Percentiles rank a stretch among this genome's conserved stretches.
These are phyloP conservation scores for Lentinula boryana DNA, from an alignment of 768 basidiomycete genomes.

Conservation along the genomic window DNA sequence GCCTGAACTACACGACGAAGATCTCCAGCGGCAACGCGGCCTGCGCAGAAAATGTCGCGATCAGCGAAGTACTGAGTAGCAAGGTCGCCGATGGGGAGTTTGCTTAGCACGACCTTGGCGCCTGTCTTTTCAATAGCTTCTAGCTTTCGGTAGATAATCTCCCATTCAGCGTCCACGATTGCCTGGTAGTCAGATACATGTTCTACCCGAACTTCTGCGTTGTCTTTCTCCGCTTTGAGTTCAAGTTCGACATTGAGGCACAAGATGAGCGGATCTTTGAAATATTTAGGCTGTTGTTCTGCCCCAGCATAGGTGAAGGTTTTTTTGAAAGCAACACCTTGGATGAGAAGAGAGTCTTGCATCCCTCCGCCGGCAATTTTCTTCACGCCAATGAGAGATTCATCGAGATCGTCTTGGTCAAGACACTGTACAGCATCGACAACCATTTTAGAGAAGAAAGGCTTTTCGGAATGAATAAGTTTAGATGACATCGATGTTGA, in stretches of 20 bases:
- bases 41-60: conserved; percentile 97
- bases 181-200: conserved; percentile 98
- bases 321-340: conserved; percentile 97
- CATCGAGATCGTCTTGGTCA: conserved; percentile 91
- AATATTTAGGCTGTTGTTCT: conserved; percentile 96
- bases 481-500: conserved; percentile 99
- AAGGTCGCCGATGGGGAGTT: conserved; percentile 96
- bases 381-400: conserved; percentile 94
- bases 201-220: conserved; percentile 96
- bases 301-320: conserved; percentile 99
- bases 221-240: conserved; percentile 98
- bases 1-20: conserved; percentile 93
- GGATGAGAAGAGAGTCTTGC: conserved; percentile 89
- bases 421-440: conserved; percentile 93
- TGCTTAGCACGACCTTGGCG: conserved; percentile 95
- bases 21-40: conserved; percentile 87
- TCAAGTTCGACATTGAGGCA: conserved; percentile 98
- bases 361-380: conserved; percentile 97
- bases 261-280: conserved; percentile 82
- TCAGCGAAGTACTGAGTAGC: conserved; percentile 99
- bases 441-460: conserved; percentile 98
- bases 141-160: conserved; percentile 97
- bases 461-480: conserved; percentile 97
- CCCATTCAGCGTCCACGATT: conserved; percentile 99
- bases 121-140: conserved; percentile 95